Base-by-base conservation (phyloP, 176 grass and related monocot genomes). In the Tillandsia leiboldiana region DNA sequence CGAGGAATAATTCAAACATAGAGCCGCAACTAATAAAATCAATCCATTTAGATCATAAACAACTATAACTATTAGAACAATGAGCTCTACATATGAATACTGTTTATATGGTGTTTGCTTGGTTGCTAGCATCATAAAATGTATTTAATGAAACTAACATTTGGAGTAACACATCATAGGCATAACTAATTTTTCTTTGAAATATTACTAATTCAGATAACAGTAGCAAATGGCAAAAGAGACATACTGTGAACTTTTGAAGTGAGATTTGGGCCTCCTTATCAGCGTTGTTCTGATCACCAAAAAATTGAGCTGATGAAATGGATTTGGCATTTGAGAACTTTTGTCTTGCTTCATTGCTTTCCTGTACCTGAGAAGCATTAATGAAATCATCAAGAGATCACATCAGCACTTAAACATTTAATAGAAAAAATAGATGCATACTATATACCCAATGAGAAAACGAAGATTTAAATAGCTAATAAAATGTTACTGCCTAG, bases 301-400 rank as follows among this genome's bases (percentile, higher is more conserved):
- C 89, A 15, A 91, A 91, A 76, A 80, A 91, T 53, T 87, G 89
- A 18, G 85, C 83, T 72, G 89, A 91, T 50, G 89, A 91, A 72
- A 91, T 91, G 1, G 86, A 82, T 51, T 93, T 93, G 1, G 90
- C 90, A 53, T 86, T 89, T 24, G 90, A 86, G 78, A 93, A 93
- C 73, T 93, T 89, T 51, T 93, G 81, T 72, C 90, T 93, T 64
- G 90, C 90, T 73, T 93, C 86, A 0, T 84, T 78, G 58, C 67
- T 84, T 73, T 93, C 90, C 70, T 89, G 71, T 70, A 86, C 75
- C 86, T 93, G 68, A 18, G 77, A 73, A 26, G 22, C 62, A 79
- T 52, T n/a, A 42, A 61, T 61, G 56, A 61, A 61, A 23, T 7
- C 9, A 18, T 18, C 9, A 9, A 9, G 56, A 61, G 22, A 20